Evolutionary conservation across 108 stramenopile genomes (phyloP), one percentile per base, ranked within the genome.

Genomic region (Nitzschia palea): DNA sequence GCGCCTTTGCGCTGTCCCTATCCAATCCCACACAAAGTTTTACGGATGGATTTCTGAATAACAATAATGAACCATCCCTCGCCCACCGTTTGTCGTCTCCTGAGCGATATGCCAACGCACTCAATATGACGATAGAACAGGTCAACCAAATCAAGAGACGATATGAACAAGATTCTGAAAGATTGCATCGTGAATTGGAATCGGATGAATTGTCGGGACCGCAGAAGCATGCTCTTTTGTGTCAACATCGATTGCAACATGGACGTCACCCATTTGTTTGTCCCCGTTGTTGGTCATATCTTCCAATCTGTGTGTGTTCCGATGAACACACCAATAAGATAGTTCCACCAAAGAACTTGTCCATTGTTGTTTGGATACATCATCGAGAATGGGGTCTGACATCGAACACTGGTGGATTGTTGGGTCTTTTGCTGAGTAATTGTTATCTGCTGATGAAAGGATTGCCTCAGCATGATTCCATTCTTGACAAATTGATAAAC

Each of bases 381-480:
- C 79, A 83, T 44, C 44, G 67, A 20, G 82, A 83, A 78, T 83
- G 73, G 73, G 79, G 76, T 28, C 63, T 62, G 36, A 62, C 77
- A 23, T 73, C 79, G 14, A 83, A 83, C 55, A 78, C 82, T 14
- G 82, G 79, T 3, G 68, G 71, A 9, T 22, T 83, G 51, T 52
- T 83, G 17, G 72, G 74, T 1, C 57, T 83, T 8, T 50, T 34
- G 57, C 60, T 83, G n/a, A 62, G 66, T 37, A 27, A 55, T 53
- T 63, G 62, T 31, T 36, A 66, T n/a, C 40, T 78, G 34, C 55
- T 83, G 48, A 83, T 83, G 82, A 83, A 80, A 56, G 82, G 82
- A 9, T 40, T 83, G 10, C 56, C 52, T 6, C 44, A 67, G 40
- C 82, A 80, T 40, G 82, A 83, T 23, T 26, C 23, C 17, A 5